Evolutionary conservation across 2,329 filamentous ascomycete species (phyloP), one percentile per base, ranked within the genome.

Genomic region (Pseudogymnoascus sp.): DNA sequence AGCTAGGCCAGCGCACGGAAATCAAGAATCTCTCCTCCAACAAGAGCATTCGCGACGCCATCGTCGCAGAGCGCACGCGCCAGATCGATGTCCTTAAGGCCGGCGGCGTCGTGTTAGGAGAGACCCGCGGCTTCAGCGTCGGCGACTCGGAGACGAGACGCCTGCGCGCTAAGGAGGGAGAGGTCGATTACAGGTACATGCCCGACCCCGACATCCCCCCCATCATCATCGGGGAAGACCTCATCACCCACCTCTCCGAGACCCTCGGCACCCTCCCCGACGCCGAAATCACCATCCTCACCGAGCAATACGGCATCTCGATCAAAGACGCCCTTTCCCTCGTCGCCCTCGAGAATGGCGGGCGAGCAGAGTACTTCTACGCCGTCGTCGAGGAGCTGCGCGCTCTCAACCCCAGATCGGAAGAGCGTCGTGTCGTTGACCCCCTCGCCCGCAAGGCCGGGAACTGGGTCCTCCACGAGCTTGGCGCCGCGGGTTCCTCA

Each of bases 151-250:
- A 92, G 72, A 97, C 94, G 3, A 86, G 85, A 63, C 83, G 88
- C 41, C 78, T 99, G 45, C 84, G 94, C 69, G 91, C 91, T 26
- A 99, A 99, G 74, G 94, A 97, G 74, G 94, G 94, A 58, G 93
- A 96, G 72, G 92, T 97, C 5, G 94, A 99, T 74, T 99, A 99
- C 74, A 83, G 94, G 43, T 99, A 99, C 72, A 97, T 99, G 93
- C 93, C 94, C 0, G 94, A 99, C 73, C 91, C 94, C 4, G 94
- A 99, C 72, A 80, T 99, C 12, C 82, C 84, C 0, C 91, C 94
- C 1, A 79, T 99, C 1, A 72, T 92, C 2, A 88, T 99, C 64
- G 86, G 86, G 6, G 72, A 80, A 1, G 86, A 90, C 63, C 79
- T 97, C 0, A 78, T 97, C 4, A 71, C 79, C 4, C 79, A 87